Evolutionary conservation across 257 asterid genomes (phyloP).

Genomic region (Solanum sitiens): DNA sequence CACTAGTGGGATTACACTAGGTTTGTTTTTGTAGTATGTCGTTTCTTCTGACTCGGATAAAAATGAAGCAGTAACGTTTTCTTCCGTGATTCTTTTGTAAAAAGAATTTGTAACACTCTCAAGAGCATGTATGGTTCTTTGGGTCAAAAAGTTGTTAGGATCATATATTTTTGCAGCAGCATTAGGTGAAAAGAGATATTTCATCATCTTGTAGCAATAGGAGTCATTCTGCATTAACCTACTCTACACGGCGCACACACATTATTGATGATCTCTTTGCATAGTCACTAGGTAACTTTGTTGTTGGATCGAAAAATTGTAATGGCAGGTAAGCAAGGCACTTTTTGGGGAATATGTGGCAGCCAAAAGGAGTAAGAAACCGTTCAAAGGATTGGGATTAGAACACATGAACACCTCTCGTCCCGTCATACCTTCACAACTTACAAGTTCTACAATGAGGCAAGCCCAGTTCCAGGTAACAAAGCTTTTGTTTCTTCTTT

Average conservation of each 20-base stretch:
- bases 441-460: slow-evolving; percentile 33
- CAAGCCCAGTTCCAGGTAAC: slow-evolving; percentile 65
- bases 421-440: slow-evolving; percentile 58
- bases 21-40: not conserved
- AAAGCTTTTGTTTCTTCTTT: not conserved
- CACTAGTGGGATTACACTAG: not conserved
- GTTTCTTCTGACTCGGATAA: not conserved
- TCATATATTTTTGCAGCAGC: not conserved
- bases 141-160: not conserved
- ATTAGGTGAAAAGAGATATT: not conserved
- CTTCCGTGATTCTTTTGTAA: not conserved
- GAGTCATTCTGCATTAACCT: not conserved
- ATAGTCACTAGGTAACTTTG: not conserved
- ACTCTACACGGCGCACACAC: not conserved
- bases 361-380: slow-evolving; percentile 52
- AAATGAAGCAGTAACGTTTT: not conserved
- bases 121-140: not conserved
- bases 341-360: slow-evolving; percentile 58
- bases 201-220: not conserved
- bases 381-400: slow-evolving; percentile 80
- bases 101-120: not conserved
- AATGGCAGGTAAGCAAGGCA: slow-evolving; percentile 84
- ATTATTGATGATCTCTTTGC: not conserved
- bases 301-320: not conserved
- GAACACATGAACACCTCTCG: slow-evolving; percentile 75